Conservation (phyloP, 2,329 filamentous ascomycete species). For the Fusarium illudens region DNA sequence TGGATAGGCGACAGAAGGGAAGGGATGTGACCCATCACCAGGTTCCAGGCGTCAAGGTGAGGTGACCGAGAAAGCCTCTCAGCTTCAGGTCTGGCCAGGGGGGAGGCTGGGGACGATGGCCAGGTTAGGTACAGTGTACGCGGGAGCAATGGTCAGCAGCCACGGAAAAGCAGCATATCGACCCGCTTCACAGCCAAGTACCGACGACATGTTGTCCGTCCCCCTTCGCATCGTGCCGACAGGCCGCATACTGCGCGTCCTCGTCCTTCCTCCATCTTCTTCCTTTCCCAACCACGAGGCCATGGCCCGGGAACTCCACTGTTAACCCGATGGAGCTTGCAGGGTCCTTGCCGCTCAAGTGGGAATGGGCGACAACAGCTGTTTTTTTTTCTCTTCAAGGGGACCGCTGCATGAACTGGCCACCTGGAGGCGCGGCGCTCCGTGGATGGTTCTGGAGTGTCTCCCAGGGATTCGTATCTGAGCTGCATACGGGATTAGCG, state of each 20-base stretch:
- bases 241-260: neutral
- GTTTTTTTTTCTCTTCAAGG: slow-evolving; percentile 6
- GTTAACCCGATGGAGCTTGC: slow-evolving; percentile 7
- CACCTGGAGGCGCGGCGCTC: slow-evolving; percentile 16
- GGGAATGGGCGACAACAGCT: slow-evolving; percentile 12
- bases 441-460: neutral
- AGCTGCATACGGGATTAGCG: slow-evolving; percentile 13
- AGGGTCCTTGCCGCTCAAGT: slow-evolving; percentile 14
- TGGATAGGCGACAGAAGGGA: slow-evolving; percentile 3
- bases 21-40: slow-evolving; percentile 27
- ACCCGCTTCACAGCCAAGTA: neutral
- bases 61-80: slow-evolving; percentile 20
- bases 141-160: neutral
- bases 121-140: slow-evolving; percentile 17
- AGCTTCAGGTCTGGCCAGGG: slow-evolving; percentile 7
- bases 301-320: slow-evolving; percentile 13
- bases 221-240: neutral
- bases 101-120: slow-evolving; percentile 11
- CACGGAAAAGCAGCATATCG: slow-evolving; percentile 1
- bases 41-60: slow-evolving; percentile 3
- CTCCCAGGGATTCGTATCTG: neutral
- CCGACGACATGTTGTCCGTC: neutral
- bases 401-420: slow-evolving; percentile 35
- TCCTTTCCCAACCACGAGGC: slow-evolving; percentile 26
- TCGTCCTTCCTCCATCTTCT: too few species aligned